Evolutionary conservation across 1,284 basidiomycete species (phyloP), one percentile per base, ranked within the genome.

Genomic region (Ceratobasidium sp.): DNA sequence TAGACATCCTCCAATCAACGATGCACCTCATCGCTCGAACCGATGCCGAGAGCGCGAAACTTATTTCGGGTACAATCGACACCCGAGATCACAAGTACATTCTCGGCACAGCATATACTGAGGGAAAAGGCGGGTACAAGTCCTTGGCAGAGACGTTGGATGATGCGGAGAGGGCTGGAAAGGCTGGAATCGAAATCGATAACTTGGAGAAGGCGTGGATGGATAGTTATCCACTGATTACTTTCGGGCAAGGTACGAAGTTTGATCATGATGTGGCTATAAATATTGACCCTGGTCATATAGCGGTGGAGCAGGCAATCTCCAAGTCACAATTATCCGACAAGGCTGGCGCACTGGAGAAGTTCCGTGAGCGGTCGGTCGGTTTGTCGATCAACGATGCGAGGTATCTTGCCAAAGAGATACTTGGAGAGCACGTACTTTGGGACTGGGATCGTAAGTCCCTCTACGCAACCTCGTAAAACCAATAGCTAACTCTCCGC

Each of bases 11-110:
- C 80, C 93, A 94, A 83, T 92, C 93, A 70, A 93, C 94, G 20
- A 96, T 96, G 90, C 90, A 96, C 57, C 85, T 96, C 79, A 95
- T 98, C 80, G 95, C 95, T 10, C 92, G 96, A 77, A 97, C 96
- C 3, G 96, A 98, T 84, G 93, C 96, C 12, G 95, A 97, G 85
- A 93, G 92, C n/a, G 95, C 91, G 62, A 94, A 92, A 84, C 90
- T 97, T 62, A 89, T 98, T 81, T 94, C 94, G 20, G 93, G 92
- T 33, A 96, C 93, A 78, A 89, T 97, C 61, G 96, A 98, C 82
- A 84, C 90, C 71, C 88, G 89, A 40, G 96, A 95, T 82, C 86
- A 87, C 82, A 84, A 84, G 81, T 96, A 93, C 84, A 93, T 98
- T 80, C 84, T 91, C 33, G 94, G 94, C 9, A 93, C 93, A 10